These are phyloP conservation scores for Sporothrix inflata DNA, from an alignment of 2,329 filamentous ascomycete species.

Conservation along the genomic window DNA sequence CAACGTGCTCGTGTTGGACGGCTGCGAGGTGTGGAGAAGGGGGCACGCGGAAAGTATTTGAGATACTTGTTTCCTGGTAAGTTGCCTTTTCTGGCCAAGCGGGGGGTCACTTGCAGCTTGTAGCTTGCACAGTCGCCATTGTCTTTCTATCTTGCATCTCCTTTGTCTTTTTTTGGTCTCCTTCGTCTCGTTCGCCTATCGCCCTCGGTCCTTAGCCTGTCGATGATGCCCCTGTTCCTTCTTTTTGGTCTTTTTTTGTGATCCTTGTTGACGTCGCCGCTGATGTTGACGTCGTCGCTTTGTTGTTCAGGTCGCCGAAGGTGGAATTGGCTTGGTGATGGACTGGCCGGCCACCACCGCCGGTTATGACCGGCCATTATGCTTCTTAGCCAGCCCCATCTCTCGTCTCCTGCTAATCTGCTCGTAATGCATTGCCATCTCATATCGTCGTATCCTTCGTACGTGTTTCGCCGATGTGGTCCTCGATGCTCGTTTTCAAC, in stretches of 20 bases:
- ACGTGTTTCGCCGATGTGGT: too few species aligned
- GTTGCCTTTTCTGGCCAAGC: neutral
- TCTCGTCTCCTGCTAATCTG: too few species aligned
- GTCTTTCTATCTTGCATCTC: neutral
- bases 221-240: neutral
- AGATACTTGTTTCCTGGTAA: neutral
- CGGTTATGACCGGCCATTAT: too few species aligned
- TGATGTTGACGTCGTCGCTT: neutral
- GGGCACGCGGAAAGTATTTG: neutral
- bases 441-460: too few species aligned
- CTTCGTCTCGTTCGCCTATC: neutral
- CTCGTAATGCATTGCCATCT: too few species aligned
- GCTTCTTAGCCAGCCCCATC: too few species aligned
- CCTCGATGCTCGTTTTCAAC: too few species aligned
- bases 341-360: too few species aligned
- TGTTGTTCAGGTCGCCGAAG: too few species aligned
- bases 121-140: neutral
- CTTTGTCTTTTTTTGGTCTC: too few species aligned
- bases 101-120: neutral
- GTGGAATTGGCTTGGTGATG: too few species aligned
- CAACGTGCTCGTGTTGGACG: neutral
- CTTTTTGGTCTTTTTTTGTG: neutral
- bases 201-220: neutral
- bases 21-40: neutral
- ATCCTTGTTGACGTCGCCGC: neutral